Evolutionary conservation across 345 rosid species (phyloP), one percentile per base, ranked within the genome.

Genomic region (Aquilaria malaccensis): DNA sequence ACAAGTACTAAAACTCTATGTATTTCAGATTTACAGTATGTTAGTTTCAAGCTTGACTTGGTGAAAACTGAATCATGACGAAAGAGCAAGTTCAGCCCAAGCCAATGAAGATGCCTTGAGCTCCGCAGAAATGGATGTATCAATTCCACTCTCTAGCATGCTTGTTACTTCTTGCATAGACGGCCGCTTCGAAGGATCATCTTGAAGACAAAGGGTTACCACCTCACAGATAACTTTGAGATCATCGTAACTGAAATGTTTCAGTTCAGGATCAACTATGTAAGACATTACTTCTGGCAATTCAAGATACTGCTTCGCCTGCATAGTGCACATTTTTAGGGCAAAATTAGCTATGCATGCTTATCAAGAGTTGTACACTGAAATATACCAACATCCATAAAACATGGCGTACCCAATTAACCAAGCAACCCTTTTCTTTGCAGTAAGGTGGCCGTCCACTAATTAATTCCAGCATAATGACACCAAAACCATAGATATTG

Each of bases 41-140:
- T 74, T 77, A 77, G 81, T 74, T 48, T 63, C 62, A 12, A 37
- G 43, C 43, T 37, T 37, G 7, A 37, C 43, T 3, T 2, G 7
- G 43, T 9, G 43, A 37, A 4, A 47, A 55, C 67, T 63, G 63
- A 50, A 68, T 85, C 75, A 88, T 3, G 97, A 84, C 47, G 89
- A 77, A 60, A 95, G 84, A 0, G 95, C 95, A 11, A 85, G 88
- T 88, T 95, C 99, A 0, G 99, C 97, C 97, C 99, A 95, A 7
- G 97, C 99, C 77, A 90, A 72, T 60, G 97, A 83, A 31, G 97
- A 84, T 6, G 97, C 77, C 81, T 80, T 83, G 41, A 86, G 80
- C 80, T 86, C 97, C 2, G 82, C 72, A 0, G 97, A 80, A 13
- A 85, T 60, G 2, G 96, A 83, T 14, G 89, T 72, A 75, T 88